phyloP scores from a whole-genome alignment of 139 green algal species.

The Chlamydomonas schloesseri region DNA sequence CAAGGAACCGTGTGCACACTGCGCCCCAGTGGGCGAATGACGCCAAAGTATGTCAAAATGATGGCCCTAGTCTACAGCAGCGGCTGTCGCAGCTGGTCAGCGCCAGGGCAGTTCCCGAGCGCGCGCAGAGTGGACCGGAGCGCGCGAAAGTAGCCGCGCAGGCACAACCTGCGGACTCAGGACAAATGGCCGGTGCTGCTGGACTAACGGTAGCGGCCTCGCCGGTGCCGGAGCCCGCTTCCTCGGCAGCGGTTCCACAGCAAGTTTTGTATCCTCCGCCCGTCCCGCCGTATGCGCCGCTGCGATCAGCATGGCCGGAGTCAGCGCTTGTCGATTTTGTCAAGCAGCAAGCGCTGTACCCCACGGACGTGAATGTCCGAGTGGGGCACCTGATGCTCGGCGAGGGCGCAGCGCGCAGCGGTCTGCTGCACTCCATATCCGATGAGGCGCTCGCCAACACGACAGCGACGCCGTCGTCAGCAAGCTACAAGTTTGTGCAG shows the following conservation, averaged over 20 bases:
- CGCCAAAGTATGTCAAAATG: too few relatives aligned
- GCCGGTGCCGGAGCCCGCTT: constrained; percentile 18
- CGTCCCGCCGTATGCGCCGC: constrained; percentile 7
- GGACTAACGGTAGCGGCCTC: not conserved
- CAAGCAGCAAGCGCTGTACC: constrained; percentile 35
- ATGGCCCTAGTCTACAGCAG: not conserved
- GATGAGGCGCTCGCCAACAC: constrained; percentile 3
- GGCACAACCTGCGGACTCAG: too few relatives aligned
- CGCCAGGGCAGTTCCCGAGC: not conserved
- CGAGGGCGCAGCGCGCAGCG: not conserved
- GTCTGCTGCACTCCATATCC: constrained; percentile 8
- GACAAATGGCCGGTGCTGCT: too few relatives aligned
- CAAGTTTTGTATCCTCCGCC: constrained; percentile 12
- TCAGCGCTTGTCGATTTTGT: constrained; percentile 9
- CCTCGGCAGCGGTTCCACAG: not conserved
- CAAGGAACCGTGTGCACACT: too few relatives aligned
- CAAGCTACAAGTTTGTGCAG: constrained; percentile 30
- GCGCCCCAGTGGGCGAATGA: not conserved
- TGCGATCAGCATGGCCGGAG: constrained; percentile 34
- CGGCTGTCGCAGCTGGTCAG: constrained; percentile 34
- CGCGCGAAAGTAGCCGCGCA: too few relatives aligned
- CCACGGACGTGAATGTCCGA: constrained; percentile 22
- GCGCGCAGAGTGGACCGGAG: too few relatives aligned
- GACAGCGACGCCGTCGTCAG: not conserved
- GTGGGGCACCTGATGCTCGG: not conserved